Evolutionary conservation across 352 stramenopile species (phyloP).

Genomic region (Globisporangium heterothallicum): DNA sequence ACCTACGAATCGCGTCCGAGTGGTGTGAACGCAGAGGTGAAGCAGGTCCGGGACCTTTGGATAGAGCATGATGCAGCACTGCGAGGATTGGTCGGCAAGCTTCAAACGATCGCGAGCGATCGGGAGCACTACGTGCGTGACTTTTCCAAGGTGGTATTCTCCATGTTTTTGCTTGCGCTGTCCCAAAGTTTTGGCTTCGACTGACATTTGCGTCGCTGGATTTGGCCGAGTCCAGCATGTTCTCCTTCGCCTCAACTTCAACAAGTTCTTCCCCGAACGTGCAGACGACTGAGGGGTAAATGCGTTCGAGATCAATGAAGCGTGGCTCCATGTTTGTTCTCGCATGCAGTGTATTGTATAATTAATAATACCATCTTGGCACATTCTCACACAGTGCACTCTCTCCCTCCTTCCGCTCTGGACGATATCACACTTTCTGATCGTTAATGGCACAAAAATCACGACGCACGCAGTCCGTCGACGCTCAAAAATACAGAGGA

Average conservation of each 20-base stretch:
- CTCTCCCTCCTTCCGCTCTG: not conserved
- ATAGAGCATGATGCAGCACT: constrained; percentile 21
- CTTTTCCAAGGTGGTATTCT: constrained; percentile 40
- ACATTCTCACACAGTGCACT: not conserved
- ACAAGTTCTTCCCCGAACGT: constrained; percentile 26
- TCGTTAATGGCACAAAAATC: too few relatives aligned
- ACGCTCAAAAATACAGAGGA: constrained; percentile 66
- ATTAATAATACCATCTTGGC: constrained; percentile 4
- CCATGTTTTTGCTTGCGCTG: not conserved
- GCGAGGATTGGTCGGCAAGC: constrained; percentile 16
- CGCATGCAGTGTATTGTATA: not conserved
- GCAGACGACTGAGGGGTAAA: not conserved
- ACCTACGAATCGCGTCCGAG: constrained; percentile 5
- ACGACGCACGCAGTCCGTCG: too few relatives aligned
- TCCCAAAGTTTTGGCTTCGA: constrained; percentile 5
- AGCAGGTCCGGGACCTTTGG: constrained; percentile 13
- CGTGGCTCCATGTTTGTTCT: not conserved
- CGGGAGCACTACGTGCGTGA: constrained; percentile 25
- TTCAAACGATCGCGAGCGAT: constrained; percentile 20
- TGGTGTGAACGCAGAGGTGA: not conserved
- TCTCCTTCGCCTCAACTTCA: constrained; percentile 56
- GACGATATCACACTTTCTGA: too few relatives aligned
- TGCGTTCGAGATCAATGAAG: not conserved
- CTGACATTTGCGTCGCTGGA: not conserved
- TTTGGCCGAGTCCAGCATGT: constrained; percentile 30